These are phyloP conservation scores for Lotus japonicus DNA, from an alignment of 306 rosid species.

Conservation along the genomic window DNA sequence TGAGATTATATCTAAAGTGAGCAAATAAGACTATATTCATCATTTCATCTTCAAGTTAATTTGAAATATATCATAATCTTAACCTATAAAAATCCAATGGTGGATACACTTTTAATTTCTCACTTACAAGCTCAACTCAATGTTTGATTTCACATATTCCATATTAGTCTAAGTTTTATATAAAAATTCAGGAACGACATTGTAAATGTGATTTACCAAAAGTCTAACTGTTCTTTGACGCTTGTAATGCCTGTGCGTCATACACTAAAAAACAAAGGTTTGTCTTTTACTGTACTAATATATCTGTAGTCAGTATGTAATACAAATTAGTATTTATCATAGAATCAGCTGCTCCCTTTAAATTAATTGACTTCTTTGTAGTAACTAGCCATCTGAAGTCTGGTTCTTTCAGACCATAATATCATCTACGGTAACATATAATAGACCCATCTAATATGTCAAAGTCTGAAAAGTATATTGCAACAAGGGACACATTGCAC, in stretches of 20 bases:
- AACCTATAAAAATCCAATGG: too few relatives aligned
- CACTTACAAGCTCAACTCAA: neutral
- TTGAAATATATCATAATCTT: too few relatives aligned
- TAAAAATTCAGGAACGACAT: slow-evolving; percentile 1
- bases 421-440: slow-evolving; percentile 8
- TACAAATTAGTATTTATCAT: slow-evolving; percentile 21
- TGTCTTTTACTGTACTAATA: neutral
- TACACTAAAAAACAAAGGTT: slow-evolving; percentile 11
- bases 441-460: slow-evolving; percentile 1
- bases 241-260: slow-evolving; percentile 2
- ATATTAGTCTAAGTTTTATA: neutral
- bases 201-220: slow-evolving; percentile 1
- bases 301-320: neutral
- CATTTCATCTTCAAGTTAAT: too few relatives aligned
- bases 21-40: too few relatives aligned
- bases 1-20: too few relatives aligned
- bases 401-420: slow-evolving; percentile 7
- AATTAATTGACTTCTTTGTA: slow-evolving; percentile 1
- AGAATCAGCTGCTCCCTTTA: slow-evolving; percentile 9
- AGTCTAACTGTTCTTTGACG: neutral
- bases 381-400: neutral
- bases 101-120: too few relatives aligned
- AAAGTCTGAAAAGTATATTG: slow-evolving; percentile 13
- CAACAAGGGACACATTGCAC: neutral
- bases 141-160: slow-evolving; percentile 6